Base-by-base conservation (phyloP, 2,329 filamentous ascomycete genomes). In the Trichoderma koningiopsis region DNA sequence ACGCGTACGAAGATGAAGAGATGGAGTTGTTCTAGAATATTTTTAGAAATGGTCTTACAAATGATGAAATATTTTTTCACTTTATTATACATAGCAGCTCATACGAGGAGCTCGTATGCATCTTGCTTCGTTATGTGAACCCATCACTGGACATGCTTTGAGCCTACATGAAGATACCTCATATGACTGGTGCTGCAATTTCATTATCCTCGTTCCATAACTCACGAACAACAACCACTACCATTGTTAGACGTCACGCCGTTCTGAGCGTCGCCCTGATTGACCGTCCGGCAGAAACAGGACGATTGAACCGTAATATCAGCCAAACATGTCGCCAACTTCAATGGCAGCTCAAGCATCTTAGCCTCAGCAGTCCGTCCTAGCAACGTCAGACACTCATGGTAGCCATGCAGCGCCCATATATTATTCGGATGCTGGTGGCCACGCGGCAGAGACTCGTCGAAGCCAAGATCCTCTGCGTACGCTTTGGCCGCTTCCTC, bases 331-430 rank as follows among this genome's bases (percentile, higher is more conserved):
- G 84, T 72, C 1, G 87, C 87, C 68, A 84, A 71, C 70, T 81
- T 81, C 72, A 91, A 74, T 76, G 86, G 83, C 71, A 82, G 75
- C 68, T 75, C 65, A 3, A 59, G 65, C 56, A 73, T 19, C 77
- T 67, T 24, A 77, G 75, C 14, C 73, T 71, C 2, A 81, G 82
- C 72, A 82, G 82, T 0, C 76, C 78, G 1, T 72, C 64, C 16
- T 16, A 63, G 47, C 22, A 53, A 63, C 22, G 14, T 53, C 83
- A 78, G 19, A 74, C 91, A 92, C 78, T 93, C 91, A 70, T 91
- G 85, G 71, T 88, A 90, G 0, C 91, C 91, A 74, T 91, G 88
- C 71, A 93, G 77, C 27, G 89, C 86, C 91, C 91, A 93, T 0
- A 93, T 87, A 72, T 93, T 93, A 61, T 89, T 89, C 5, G 86